phyloP scores from a whole-genome alignment of 129 eudicot species.

The Escallonia rubra region DNA sequence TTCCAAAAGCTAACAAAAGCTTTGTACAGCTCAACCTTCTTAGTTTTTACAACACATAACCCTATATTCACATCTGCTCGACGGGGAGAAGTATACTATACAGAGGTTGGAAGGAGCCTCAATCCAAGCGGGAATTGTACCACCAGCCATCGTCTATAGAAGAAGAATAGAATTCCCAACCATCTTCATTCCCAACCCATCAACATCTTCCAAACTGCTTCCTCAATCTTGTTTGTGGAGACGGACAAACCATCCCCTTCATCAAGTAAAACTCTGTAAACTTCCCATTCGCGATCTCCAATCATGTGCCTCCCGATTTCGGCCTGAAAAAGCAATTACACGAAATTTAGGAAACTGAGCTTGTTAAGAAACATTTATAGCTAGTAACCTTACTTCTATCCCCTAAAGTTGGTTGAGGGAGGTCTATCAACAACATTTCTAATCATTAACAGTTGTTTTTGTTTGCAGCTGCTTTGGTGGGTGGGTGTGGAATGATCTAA shows the following conservation, averaged over 20 bases:
- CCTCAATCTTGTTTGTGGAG: constrained; percentile 48
- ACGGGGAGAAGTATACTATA: neutral
- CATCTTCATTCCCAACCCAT: constrained; percentile 55
- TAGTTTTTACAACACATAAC: neutral
- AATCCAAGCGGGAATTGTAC: neutral
- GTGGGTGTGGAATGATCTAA: no score
- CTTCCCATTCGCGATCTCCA: constrained; percentile 81
- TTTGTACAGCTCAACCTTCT: neutral
- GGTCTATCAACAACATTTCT: no score
- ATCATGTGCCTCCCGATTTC: constrained; percentile 63
- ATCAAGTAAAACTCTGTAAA: constrained; percentile 68
- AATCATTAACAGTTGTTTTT: no score
- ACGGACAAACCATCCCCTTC: constrained; percentile 48
- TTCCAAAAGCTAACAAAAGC: neutral
- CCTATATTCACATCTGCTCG: constrained; percentile 2
- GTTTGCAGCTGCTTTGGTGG: no score
- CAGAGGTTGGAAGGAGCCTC: constrained; percentile 7
- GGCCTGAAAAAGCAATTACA: constrained; percentile 41
- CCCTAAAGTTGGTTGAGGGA: no score
- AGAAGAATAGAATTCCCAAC: no score
- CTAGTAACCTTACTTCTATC: no score
- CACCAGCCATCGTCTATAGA: neutral
- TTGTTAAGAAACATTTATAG: no score
- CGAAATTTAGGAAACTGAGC: no score
- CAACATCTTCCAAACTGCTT: constrained; percentile 60